Evolutionary conservation across 306 rosid species (phyloP).

Genomic region (Sechiopsis laciniata): DNA sequence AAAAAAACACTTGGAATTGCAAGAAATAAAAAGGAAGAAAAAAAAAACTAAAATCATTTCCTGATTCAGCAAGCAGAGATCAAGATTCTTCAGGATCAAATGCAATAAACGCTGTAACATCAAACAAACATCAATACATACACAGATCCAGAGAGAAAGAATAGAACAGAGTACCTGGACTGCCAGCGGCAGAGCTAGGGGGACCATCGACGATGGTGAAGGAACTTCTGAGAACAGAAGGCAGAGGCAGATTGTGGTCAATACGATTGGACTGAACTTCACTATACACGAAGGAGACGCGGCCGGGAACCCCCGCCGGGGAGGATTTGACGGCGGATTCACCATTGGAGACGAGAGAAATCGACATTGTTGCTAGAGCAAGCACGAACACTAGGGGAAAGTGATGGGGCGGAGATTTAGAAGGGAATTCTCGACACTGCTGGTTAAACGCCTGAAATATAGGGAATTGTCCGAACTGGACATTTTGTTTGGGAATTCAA

Average conservation of each 20-base stretch:
- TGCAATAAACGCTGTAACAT: background rate
- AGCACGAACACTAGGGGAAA: conserved; percentile 11
- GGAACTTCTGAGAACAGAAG: conserved; percentile 59
- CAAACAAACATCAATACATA: background rate
- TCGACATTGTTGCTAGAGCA: conserved; percentile 40
- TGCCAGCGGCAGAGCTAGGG: conserved; percentile 86
- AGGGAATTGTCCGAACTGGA: conserved; percentile 15
- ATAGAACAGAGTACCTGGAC: conserved; percentile 50
- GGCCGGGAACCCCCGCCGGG: conserved; percentile 34
- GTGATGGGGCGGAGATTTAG: conserved; percentile 3
- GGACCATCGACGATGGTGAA: conserved; percentile 81
- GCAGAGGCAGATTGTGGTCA: conserved; percentile 69
- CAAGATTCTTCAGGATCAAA: conserved; percentile 14
- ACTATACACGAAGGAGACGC: conserved; percentile 64
- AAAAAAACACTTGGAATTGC: background rate
- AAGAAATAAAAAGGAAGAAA: background rate
- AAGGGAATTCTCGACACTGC: background rate
- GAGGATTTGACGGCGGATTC: conserved; percentile 24
- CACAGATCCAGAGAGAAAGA: conserved; percentile 29
- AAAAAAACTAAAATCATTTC: background rate
- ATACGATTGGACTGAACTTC: conserved; percentile 79
- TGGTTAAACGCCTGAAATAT: conserved; percentile 12
- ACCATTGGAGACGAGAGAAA: conserved; percentile 43
- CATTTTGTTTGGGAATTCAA: background rate
- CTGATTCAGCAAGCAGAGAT: background rate